These are phyloP conservation scores for Soucietia sequanensis DNA, from an alignment of 805 yeast species.

Conservation along the genomic window DNA sequence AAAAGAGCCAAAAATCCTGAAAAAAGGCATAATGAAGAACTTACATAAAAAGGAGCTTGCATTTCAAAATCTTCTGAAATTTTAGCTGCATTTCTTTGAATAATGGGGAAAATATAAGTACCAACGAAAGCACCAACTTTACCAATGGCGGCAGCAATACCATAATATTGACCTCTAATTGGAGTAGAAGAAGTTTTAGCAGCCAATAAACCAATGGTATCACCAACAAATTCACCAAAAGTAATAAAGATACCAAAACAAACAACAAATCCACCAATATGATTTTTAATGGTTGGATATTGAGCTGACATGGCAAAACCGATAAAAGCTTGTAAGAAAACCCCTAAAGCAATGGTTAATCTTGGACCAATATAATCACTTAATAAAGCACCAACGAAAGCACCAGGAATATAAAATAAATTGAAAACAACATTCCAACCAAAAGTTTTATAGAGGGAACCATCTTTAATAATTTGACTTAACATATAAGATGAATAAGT, in stretches of 20 bases:
- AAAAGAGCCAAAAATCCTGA: conserved; percentile 69
- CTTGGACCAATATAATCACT: conserved; percentile 95
- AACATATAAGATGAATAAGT: conserved; percentile 76
- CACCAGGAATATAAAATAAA: conserved; percentile 86
- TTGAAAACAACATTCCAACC: conserved; percentile 93
- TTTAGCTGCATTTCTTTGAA: conserved; percentile 61
- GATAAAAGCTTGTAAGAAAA: conserved; percentile 67
- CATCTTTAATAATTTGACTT: conserved; percentile 53
- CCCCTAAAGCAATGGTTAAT: conserved; percentile 68
- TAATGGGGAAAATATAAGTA: conserved; percentile 82
- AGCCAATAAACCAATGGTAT: conserved; percentile 84
- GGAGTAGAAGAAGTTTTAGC: conserved; percentile 85
- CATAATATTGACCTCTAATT: conserved; percentile 81
- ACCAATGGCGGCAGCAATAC: conserved; percentile 83
- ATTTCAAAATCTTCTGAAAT: conserved; percentile 52
- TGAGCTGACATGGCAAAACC: conserved; percentile 84
- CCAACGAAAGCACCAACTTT: conserved; percentile 88
- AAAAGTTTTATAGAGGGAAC: conserved; percentile 67
- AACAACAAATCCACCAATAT: conserved; percentile 78
- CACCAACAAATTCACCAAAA: conserved; percentile 92
- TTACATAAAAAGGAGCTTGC: conserved; percentile 78
- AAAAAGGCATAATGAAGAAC: conserved; percentile 72
- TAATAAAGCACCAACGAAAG: conserved; percentile 78
- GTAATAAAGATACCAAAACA: conserved; percentile 86
- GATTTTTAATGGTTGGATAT: conserved; percentile 51